Evolutionary conservation across 495 filamentous ascomycete species (phyloP).

Genomic region (Glutinoglossum americanum): DNA sequence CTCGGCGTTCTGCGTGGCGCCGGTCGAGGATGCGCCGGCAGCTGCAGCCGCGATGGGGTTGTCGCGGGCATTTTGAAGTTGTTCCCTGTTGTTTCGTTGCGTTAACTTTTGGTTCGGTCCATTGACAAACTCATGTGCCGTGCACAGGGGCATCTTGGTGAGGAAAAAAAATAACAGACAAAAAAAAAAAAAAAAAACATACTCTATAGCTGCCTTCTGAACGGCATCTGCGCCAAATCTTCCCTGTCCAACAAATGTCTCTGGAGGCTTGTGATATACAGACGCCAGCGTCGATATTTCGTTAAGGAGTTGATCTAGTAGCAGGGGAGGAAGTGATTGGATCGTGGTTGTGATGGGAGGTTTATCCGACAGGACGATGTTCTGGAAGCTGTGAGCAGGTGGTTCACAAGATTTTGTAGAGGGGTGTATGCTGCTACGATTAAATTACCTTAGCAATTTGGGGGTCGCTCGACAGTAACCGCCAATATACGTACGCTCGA

Average conservation of each 20-base stretch:
- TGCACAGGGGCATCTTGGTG: conserved; percentile 9
- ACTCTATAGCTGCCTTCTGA: conserved; percentile 85
- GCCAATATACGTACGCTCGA: conserved; percentile 96
- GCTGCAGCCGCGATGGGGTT: conserved; percentile 81
- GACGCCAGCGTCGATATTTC: conserved; percentile 94
- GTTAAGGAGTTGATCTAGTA: conserved; percentile 68
- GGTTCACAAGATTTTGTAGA: not conserved
- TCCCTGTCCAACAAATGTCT: conserved; percentile 88
- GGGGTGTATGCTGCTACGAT: not conserved
- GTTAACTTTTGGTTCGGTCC: not conserved
- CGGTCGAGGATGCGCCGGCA: conserved; percentile 32
- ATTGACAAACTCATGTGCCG: conserved; percentile 6
- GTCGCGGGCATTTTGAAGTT: conserved; percentile 73
- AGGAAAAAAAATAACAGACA: not conserved
- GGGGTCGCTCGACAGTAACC: conserved; percentile 80
- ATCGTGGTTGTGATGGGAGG: conserved; percentile 89
- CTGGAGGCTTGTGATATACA: conserved; percentile 96
- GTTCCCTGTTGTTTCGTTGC: conserved; percentile 29
- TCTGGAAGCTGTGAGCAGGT: conserved; percentile 21
- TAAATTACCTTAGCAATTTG: conserved; percentile 60
- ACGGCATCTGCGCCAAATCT: conserved; percentile 86
- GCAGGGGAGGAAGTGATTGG: conserved; percentile 54
- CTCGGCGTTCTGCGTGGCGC: conserved; percentile 50
- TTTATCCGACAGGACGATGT: conserved; percentile 80
- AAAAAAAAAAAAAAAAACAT: conserved; percentile 11